Conservation (phyloP, 2,329 filamentous ascomycete species). For the Fusarium sp. region DNA sequence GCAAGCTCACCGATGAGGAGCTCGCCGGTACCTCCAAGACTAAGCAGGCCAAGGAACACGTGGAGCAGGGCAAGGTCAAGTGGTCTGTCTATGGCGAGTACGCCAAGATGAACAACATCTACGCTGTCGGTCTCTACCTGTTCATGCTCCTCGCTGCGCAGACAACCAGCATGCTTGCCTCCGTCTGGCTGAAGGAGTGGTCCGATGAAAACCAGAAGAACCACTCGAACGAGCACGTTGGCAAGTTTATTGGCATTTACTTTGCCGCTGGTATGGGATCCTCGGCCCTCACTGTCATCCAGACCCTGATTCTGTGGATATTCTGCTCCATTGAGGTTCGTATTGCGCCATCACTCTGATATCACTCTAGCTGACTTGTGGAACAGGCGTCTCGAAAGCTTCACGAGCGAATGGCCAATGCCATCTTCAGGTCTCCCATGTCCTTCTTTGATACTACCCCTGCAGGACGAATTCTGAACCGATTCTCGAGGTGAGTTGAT, state of each 20-base stretch:
- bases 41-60: constrained; percentile 87
- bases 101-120: constrained; percentile 91
- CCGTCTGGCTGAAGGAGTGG: constrained; percentile 95
- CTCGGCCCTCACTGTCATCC: constrained; percentile 85
- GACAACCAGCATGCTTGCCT: constrained; percentile 83
- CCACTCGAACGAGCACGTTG: constrained; percentile 79
- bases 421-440: constrained; percentile 98
- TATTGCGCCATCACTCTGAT: constrained; percentile 2
- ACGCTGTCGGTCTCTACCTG: constrained; percentile 85
- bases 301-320: constrained; percentile 97
- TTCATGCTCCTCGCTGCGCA: constrained; percentile 83
- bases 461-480: constrained; percentile 93
- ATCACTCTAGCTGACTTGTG: constrained; percentile 18
- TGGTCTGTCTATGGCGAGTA: constrained; percentile 95
- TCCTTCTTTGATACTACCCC: constrained; percentile 98
- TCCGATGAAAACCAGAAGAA: constrained; percentile 79
- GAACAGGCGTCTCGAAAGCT: constrained; percentile 88
- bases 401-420: constrained; percentile 96
- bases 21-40: constrained; percentile 78
- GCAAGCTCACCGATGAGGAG: constrained; percentile 88
- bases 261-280: constrained; percentile 93
- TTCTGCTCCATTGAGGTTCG: constrained; percentile 97
- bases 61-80: constrained; percentile 97
- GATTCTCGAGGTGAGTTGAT: constrained; percentile 83
- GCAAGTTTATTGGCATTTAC: constrained; percentile 94